A percentile compares a stretch with the other conserved stretches of the same genome.
Conservation (phyloP, 169 alveolate genomes). For the Neospora caninum region DNA sequence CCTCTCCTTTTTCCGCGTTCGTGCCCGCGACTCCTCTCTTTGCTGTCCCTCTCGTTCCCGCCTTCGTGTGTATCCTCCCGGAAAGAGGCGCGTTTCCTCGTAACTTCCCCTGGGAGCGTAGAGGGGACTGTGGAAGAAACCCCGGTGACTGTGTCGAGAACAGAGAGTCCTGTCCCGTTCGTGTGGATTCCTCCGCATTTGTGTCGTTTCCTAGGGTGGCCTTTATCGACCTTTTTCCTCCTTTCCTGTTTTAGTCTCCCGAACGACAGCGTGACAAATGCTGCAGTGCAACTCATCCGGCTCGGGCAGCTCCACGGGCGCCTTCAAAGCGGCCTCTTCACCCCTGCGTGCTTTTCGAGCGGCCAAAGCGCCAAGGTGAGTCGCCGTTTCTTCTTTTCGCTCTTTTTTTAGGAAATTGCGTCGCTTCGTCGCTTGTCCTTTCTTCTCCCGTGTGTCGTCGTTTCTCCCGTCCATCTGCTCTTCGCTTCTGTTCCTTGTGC, state of each 20-base stretch:
- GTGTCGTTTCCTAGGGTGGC: no score
- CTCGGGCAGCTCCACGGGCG: background rate
- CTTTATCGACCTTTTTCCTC: background rate
- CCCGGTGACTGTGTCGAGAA: no score
- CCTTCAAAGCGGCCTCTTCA: background rate
- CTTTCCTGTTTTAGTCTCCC: background rate
- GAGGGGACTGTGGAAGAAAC: no score
- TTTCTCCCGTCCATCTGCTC: no score
- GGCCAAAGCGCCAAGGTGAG: background rate
- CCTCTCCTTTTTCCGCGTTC: background rate
- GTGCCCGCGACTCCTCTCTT: background rate
- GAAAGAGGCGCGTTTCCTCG: no score
- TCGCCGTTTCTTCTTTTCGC: background rate
- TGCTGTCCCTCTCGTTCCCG: background rate
- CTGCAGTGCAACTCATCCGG: background rate
- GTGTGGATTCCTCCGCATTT: no score
- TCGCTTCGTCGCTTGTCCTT: background rate
- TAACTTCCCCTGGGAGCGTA: no score
- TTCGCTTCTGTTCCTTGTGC: background rate
- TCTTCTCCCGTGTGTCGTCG: no score
- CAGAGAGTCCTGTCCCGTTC: no score
- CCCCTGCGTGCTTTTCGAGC: background rate
- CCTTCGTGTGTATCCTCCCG: background rate
- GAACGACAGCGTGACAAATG: background rate
- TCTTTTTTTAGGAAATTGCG: background rate